Conservation (phyloP, 257 asterid genomes). For the Plantago major region DNA sequence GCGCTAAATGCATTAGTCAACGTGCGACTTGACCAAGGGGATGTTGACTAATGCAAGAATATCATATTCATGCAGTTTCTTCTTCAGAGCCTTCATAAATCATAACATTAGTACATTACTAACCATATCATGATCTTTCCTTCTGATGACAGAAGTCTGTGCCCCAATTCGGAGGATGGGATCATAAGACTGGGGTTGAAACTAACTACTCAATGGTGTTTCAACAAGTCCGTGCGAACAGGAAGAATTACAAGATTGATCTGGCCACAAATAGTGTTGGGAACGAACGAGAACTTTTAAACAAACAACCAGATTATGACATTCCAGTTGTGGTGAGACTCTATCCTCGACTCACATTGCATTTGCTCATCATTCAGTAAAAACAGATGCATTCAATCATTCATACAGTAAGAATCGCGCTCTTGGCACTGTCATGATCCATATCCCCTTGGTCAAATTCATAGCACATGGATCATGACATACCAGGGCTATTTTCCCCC, state of each 20-base stretch:
- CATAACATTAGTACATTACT: not conserved
- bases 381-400: not conserved
- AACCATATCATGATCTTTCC: not conserved
- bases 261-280: constrained; percentile 27
- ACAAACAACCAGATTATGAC: constrained; percentile 17
- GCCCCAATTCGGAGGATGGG: constrained; percentile 50
- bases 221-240: constrained; percentile 39
- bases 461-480: constrained; percentile 22
- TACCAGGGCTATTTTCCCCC: not conserved
- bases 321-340: constrained; percentile 17
- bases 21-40: constrained; percentile 16
- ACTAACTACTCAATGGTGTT: constrained; percentile 39
- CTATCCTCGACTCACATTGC: not conserved
- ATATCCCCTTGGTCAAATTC: constrained; percentile 24
- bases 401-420: not conserved
- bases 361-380: not conserved
- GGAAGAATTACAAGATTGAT: constrained; percentile 27
- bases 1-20: constrained; percentile 4
- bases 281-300: constrained; percentile 29
- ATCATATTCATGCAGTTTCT: not conserved
- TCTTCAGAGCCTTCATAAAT: not conserved
- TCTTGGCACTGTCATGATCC: constrained; percentile 26
- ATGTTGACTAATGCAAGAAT: constrained; percentile 13
- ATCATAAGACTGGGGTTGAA: constrained; percentile 23
- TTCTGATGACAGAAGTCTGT: constrained; percentile 27